Evolutionary conservation across 305 asterid genomes (phyloP).

Genomic region (Ajuga reptans): DNA sequence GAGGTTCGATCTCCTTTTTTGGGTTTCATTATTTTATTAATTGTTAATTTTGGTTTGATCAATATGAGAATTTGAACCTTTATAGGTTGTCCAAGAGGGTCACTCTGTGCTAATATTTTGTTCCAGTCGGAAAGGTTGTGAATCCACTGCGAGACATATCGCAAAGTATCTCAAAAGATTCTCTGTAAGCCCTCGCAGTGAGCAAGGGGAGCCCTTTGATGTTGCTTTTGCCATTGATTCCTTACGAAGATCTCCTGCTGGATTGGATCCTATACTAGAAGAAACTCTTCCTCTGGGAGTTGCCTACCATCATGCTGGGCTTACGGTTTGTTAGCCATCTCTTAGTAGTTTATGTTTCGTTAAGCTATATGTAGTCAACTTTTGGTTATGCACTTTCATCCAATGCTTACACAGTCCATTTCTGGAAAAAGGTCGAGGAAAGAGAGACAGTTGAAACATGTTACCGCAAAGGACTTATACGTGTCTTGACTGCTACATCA

Average conservation of each 20-base stretch:
- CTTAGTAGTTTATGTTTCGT: slow-evolving; percentile 22
- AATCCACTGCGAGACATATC: slow-evolving; percentile 92
- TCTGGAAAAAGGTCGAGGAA: slow-evolving; percentile 74
- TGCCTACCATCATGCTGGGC: slow-evolving; percentile 99
- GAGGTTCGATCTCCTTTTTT: slow-evolving; percentile 52
- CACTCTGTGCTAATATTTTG: slow-evolving; percentile 96
- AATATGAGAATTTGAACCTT: slow-evolving; percentile 22
- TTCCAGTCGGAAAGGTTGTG: slow-evolving; percentile 97
- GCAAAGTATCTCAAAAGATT: slow-evolving; percentile 66
- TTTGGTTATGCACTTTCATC: slow-evolving; percentile 18
- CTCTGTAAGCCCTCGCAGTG: slow-evolving; percentile 41
- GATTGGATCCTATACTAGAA: slow-evolving; percentile 83
- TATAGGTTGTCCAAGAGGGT: slow-evolving; percentile 95
- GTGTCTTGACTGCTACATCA: slow-evolving; percentile 99
- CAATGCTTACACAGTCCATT: slow-evolving; percentile 28
- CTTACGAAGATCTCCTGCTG: slow-evolving; percentile 87
- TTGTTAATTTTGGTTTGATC: slow-evolving; percentile 18
- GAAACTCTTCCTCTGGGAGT: slow-evolving; percentile 96
- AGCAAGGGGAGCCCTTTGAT: slow-evolving; percentile 47
- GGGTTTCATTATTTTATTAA: slow-evolving; percentile 2
- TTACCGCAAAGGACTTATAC: slow-evolving; percentile 95
- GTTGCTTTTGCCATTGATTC: slow-evolving; percentile 68
- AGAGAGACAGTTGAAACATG: slow-evolving; percentile 95
- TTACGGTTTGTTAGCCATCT: slow-evolving; percentile 49
- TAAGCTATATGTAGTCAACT: slow-evolving; percentile 16